These are phyloP conservation scores for Isabelozyma heimii DNA, from an alignment of 805 yeast genomes.

Conservation along the genomic window DNA sequence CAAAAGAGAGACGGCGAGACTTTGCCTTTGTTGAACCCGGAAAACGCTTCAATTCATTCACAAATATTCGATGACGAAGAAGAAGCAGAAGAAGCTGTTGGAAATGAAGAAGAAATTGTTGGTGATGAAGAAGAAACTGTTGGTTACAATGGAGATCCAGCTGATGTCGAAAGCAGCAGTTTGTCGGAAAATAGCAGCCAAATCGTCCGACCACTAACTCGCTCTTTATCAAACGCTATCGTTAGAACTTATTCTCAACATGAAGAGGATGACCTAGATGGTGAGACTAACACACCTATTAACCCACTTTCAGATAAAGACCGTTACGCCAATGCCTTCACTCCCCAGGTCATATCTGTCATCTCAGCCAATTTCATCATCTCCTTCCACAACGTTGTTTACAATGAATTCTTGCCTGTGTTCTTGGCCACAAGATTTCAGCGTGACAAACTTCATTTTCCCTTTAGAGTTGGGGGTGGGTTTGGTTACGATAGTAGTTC, in stretches of 20 bases:
- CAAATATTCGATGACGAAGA: not conserved
- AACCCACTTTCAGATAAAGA: not conserved
- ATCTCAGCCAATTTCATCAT: constrained; percentile 32
- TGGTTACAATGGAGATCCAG: not conserved
- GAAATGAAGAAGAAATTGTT: not conserved
- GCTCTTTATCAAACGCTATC: constrained; percentile 18
- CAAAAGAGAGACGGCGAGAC: constrained; percentile 1
- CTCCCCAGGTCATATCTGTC: constrained; percentile 29
- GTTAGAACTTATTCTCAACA: constrained; percentile 14
- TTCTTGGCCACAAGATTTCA: constrained; percentile 30
- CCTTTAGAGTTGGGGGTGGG: constrained; percentile 35
- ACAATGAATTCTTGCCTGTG: constrained; percentile 36
- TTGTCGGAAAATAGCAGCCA: constrained; percentile 1
- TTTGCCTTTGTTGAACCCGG: not conserved
- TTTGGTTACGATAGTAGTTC: constrained; percentile 29
- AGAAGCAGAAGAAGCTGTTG: not conserved
- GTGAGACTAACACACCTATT: not conserved
- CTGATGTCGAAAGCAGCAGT: constrained; percentile 2
- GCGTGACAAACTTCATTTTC: constrained; percentile 24
- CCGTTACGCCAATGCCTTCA: constrained; percentile 15
- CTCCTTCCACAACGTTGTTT: constrained; percentile 30
- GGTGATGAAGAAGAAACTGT: not conserved
- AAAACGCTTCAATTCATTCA: not conserved
- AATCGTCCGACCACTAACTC: constrained; percentile 8
- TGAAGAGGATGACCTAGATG: constrained; percentile 4